phyloP scores from a whole-genome alignment of 176 grass and related monocot genomes.

The Leersia perrieri region DNA sequence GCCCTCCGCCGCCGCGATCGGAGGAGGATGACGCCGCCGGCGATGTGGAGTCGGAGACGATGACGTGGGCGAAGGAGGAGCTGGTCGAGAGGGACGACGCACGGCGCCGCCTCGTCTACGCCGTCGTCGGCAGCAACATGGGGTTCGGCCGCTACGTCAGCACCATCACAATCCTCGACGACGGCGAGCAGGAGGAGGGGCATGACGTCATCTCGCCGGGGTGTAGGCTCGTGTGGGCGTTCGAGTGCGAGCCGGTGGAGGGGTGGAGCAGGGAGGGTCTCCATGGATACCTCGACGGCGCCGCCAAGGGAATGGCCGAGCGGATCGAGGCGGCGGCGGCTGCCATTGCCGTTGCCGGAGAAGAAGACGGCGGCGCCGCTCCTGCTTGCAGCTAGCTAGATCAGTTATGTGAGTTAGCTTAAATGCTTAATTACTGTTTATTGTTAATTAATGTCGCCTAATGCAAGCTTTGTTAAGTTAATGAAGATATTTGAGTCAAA shows the following conservation, averaged over 20 bases:
- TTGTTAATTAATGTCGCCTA: neutral
- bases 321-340: constrained; percentile 44
- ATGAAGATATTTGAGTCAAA: neutral
- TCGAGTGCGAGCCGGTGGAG: constrained; percentile 62
- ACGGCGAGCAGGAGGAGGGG: no score
- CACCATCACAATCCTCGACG: constrained; percentile 30
- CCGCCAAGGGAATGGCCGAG: constrained; percentile 46
- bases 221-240: constrained; percentile 58
- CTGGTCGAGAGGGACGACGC: constrained; percentile 52
- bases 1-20: neutral
- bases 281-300: constrained; percentile 40
- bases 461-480: neutral
- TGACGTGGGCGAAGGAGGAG: constrained; percentile 64
- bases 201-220: neutral
- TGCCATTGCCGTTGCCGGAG: neutral
- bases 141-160: constrained; percentile 60
- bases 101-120: constrained; percentile 42
- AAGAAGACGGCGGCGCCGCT: neutral
- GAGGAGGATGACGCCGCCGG: neutral
- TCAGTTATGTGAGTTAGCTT: no score
- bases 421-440: no score
- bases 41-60: neutral
- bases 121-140: constrained; percentile 57
- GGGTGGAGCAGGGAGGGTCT: constrained; percentile 59
- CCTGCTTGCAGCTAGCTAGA: neutral